Percentiles rank a stretch among this genome's conserved stretches.
Conservation (phyloP, 108 stramenopile genomes). For the Fragilariopsis cylindrus region DNA sequence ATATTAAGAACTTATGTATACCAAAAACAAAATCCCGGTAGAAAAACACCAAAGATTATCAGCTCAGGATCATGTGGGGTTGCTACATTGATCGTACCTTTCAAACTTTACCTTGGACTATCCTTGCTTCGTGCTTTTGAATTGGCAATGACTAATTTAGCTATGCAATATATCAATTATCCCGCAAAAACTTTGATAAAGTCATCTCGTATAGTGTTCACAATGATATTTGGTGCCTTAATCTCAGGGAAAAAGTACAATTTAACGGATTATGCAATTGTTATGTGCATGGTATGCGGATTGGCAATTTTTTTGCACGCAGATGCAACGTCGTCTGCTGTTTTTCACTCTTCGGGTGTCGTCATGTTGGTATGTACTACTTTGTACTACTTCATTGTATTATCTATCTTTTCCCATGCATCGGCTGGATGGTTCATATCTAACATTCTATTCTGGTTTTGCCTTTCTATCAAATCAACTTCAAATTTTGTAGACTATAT, state of each 20-base stretch:
- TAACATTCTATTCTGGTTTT: neutral
- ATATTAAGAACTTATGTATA: slow-evolving; percentile 49
- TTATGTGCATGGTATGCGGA: slow-evolving; percentile 79
- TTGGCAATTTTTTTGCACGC: slow-evolving; percentile 89
- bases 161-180: slow-evolving; percentile 92
- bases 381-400: neutral
- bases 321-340: slow-evolving; percentile 73
- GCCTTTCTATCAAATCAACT: neutral
- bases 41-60: slow-evolving; percentile 1
- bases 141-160: slow-evolving; percentile 85
- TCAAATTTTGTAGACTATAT: slow-evolving; percentile 38
- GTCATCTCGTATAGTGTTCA: slow-evolving; percentile 78
- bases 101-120: slow-evolving; percentile 70
- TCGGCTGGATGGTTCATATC: too few species aligned
- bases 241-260: slow-evolving; percentile 70
- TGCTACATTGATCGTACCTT: slow-evolving; percentile 45
- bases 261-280: slow-evolving; percentile 68
- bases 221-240: slow-evolving; percentile 87
- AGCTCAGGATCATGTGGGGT: neutral
- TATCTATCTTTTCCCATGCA: neutral
- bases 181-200: slow-evolving; percentile 93
- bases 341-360: slow-evolving; percentile 80
- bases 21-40: slow-evolving; percentile 30
- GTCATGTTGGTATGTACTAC: slow-evolving; percentile 61
- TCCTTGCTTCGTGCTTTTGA: slow-evolving; percentile 83